Conservation (phyloP, 805 yeast genomes). For the Barnettozyma sp. region DNA sequence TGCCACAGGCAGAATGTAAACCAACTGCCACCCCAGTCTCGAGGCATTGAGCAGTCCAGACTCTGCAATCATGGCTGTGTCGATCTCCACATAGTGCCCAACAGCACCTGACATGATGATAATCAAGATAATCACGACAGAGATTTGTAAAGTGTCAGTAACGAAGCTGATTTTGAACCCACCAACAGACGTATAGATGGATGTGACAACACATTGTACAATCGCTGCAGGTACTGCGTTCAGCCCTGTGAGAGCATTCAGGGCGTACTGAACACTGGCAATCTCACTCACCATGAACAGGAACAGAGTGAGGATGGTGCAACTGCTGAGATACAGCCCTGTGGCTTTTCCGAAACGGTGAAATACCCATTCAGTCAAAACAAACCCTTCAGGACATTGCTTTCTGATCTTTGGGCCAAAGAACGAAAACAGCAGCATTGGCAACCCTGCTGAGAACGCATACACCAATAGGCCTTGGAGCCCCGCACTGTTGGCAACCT, state of each 20-base stretch:
- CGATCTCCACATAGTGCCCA: slow-evolving; percentile 61
- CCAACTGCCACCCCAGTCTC: slow-evolving; percentile 80
- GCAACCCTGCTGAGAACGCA: slow-evolving; percentile 71
- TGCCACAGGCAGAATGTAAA: slow-evolving; percentile 80
- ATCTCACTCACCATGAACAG: slow-evolving; percentile 84
- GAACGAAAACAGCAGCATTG: slow-evolving; percentile 75
- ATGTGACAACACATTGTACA: slow-evolving; percentile 80
- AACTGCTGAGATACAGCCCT: slow-evolving; percentile 67
- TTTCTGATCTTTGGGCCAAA: slow-evolving; percentile 76
- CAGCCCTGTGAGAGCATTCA: slow-evolving; percentile 70
- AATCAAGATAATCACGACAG: slow-evolving; percentile 55
- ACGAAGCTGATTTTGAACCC: slow-evolving; percentile 85
- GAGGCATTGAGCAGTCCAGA: slow-evolving; percentile 59
- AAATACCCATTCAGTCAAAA: slow-evolving; percentile 91
- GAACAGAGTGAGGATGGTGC: slow-evolving; percentile 79
- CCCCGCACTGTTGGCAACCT: slow-evolving; percentile 81
- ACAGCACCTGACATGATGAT: slow-evolving; percentile 72
- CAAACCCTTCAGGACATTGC: slow-evolving; percentile 84
- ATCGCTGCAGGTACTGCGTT: slow-evolving; percentile 76
- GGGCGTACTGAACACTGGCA: slow-evolving; percentile 70
- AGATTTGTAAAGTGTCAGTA: slow-evolving; percentile 84
- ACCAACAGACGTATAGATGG: slow-evolving; percentile 81
- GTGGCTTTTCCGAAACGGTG: slow-evolving; percentile 68
- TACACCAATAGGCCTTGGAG: slow-evolving; percentile 83
- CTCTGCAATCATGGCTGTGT: slow-evolving; percentile 53